These are phyloP conservation scores for Hypoxylon cercidicola DNA, from an alignment of 495 filamentous ascomycete genomes.

Conservation along the genomic window DNA sequence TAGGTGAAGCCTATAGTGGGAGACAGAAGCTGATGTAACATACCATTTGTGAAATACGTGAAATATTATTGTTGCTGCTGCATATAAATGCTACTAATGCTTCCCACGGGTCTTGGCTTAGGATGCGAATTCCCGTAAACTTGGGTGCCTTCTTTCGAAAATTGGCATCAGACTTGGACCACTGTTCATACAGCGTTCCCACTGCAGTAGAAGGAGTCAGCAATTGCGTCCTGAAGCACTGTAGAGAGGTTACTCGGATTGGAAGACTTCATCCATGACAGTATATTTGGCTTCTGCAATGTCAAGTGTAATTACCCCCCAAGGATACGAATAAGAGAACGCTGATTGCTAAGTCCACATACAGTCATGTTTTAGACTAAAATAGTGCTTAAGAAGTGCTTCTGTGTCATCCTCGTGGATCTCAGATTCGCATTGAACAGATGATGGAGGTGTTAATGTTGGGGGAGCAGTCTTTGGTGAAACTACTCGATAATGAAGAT, in stretches of 20 bases:
- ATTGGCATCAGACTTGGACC: slow-evolving; percentile 86
- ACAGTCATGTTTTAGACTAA: slow-evolving; percentile 78
- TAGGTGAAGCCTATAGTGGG: background rate
- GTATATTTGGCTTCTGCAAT: background rate
- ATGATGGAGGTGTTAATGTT: slow-evolving; percentile 34
- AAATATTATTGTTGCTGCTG: slow-evolving; percentile 98
- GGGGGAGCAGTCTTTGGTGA: slow-evolving; percentile 55
- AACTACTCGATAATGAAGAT: slow-evolving; percentile 84
- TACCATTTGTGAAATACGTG: slow-evolving; percentile 93
- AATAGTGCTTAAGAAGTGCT: slow-evolving; percentile 77
- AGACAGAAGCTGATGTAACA: background rate
- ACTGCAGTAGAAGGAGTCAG: slow-evolving; percentile 47
- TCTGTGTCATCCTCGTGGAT: slow-evolving; percentile 69
- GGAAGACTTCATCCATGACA: background rate
- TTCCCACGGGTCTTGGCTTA: slow-evolving; percentile 97
- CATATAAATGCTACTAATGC: slow-evolving; percentile 94
- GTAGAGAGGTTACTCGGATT: background rate
- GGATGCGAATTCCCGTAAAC: slow-evolving; percentile 92
- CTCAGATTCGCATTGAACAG: slow-evolving; percentile 31
- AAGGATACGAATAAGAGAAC: background rate
- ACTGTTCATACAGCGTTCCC: slow-evolving; percentile 80
- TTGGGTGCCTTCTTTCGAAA: slow-evolving; percentile 88
- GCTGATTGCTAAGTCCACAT: background rate
- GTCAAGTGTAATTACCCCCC: background rate
- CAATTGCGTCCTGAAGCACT: background rate